Conservation (phyloP, 345 rosid genomes). For the Populus tremula region DNA sequence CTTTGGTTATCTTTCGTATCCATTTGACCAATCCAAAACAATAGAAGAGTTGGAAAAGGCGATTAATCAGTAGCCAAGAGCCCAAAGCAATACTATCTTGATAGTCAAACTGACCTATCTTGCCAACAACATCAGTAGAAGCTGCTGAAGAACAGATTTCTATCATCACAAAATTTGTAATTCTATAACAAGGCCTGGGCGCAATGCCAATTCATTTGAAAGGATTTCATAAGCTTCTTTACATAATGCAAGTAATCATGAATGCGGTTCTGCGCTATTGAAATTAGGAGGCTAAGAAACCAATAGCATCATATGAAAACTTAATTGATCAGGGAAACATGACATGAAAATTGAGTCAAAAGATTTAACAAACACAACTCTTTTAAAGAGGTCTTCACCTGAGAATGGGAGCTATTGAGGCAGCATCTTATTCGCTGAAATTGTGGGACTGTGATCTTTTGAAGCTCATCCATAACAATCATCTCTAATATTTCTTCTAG, state of each 20-base stretch:
- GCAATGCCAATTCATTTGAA: neutral
- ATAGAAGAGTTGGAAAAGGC: too few relatives aligned
- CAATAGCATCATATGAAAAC: neutral
- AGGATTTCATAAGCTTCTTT: constrained; percentile 3
- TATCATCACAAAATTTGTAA: neutral
- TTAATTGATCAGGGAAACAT: neutral
- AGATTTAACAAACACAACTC: neutral
- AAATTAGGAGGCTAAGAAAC: neutral
- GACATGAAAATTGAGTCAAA: neutral
- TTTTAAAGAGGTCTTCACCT: constrained; percentile 35
- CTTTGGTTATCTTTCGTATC: too few relatives aligned
- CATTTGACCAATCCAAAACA: too few relatives aligned
- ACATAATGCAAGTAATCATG: neutral
- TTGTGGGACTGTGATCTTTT: constrained; percentile 51
- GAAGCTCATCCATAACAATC: constrained; percentile 56
- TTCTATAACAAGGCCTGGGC: neutral
- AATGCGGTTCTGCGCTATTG: neutral
- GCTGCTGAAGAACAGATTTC: too few relatives aligned
- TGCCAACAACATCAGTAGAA: too few relatives aligned
- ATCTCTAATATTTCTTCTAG: constrained; percentile 75
- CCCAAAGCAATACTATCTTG: too few relatives aligned
- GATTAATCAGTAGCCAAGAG: too few relatives aligned
- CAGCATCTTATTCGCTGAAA: constrained; percentile 62
- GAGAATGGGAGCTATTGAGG: constrained; percentile 72
- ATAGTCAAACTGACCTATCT: too few relatives aligned